Evolutionary conservation across 768 basidiomycete species (phyloP), one percentile per base, ranked within the genome.

Genomic region (Lentinula boryana): DNA sequence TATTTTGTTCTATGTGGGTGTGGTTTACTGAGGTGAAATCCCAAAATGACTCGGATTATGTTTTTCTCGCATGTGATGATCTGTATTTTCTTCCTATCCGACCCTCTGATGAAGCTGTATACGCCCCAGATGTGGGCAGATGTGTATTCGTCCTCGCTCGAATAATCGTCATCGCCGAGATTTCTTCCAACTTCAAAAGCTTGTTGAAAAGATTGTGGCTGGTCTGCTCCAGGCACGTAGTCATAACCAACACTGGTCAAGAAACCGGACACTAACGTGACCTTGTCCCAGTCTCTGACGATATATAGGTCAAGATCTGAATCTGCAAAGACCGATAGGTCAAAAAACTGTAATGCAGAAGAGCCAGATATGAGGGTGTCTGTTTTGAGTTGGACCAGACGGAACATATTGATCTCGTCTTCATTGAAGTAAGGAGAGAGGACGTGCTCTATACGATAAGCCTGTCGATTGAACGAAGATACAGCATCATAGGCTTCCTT

Each of bases 271-370:
- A 56, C 23, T 13, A 40, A 38, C 6, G 40, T 74, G 4, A 84
- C 68, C 23, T 71, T 69, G 12, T 60, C 48, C 43, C 70, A 66
- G 38, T 68, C 65, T 0, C 68, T 66, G 2, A 74, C 69, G 15
- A 74, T 69, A 65, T 84, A 84, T 4, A 85, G 41, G 58, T 85
- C 84, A 7, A 85, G 75, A 63, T 85, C 83, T 0, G 82, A 74
- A 4, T 72, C 73, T 3, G 74, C 69, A 62, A 82, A 84, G 40
- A 69, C 68, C 0, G 71, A 63, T 16, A 81, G 66, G 53, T 79
- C 77, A 44, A 85, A 72, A 63, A 83, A 82, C 54, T 85, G 83
- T 2, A 84, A 74, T 0, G 81, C 83, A 31, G 70, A 72, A 0
- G 83, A 84, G 9, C 84, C 84, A 3, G 84, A 84, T 18, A 85